A percentile compares a stretch with the other conserved stretches of the same genome.
Conservation (phyloP, 768 basidiomycete species). For the Boletellus ananiceps region DNA sequence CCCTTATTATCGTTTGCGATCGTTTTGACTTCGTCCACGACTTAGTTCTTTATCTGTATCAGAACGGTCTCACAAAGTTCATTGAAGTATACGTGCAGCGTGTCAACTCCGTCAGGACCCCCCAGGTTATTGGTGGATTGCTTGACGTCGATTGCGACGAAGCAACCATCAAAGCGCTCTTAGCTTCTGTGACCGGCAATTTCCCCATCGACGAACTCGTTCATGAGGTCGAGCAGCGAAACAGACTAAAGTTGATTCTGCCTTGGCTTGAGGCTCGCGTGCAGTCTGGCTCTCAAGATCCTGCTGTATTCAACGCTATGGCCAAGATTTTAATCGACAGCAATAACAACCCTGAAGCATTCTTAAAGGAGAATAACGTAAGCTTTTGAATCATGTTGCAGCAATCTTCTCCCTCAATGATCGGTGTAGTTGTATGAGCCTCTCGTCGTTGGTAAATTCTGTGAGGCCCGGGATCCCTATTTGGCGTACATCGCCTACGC, state of each 20-base stretch:
- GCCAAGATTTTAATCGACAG: constrained; percentile 99
- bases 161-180: constrained; percentile 87
- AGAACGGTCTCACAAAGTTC: constrained; percentile 93
- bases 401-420: constrained; percentile 6
- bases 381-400: constrained; percentile 25
- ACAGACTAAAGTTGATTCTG: constrained; percentile 92
- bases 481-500: constrained; percentile 99
- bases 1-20: constrained; percentile 99
- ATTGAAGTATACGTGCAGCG: constrained; percentile 99
- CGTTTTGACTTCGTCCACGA: constrained; percentile 99
- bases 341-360: constrained; percentile 96
- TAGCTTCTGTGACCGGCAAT: constrained; percentile 91
- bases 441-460: constrained; percentile 96
- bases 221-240: constrained; percentile 93
- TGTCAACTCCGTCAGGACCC: constrained; percentile 95
- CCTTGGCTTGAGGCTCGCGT: constrained; percentile 96
- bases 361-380: constrained; percentile 98
- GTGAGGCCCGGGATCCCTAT: constrained; percentile 97
- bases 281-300: constrained; percentile 89
- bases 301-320: constrained; percentile 92
- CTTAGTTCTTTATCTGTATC: constrained; percentile 96
- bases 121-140: constrained; percentile 94
- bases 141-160: constrained; percentile 99
- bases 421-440: constrained; percentile 83
- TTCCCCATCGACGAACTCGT: constrained; percentile 99